Evolutionary conservation across 768 basidiomycete genomes (phyloP).

Genomic region (Tulasnella sp.): DNA sequence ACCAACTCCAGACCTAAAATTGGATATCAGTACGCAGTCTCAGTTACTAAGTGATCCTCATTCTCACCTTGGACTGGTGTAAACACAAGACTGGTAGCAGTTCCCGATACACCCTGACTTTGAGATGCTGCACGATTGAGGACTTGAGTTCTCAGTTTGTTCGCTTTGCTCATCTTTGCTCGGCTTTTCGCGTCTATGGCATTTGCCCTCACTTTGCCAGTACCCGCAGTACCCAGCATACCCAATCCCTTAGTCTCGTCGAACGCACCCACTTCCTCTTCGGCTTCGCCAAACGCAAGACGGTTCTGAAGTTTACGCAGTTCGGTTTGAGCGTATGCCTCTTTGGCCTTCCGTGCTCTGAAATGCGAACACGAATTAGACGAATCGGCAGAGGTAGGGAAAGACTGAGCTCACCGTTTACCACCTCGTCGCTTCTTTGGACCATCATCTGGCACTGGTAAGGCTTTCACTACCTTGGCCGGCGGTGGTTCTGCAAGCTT

Average conservation of each 20-base stretch:
- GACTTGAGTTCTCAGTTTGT: conserved; percentile 78
- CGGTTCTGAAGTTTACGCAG: conserved; percentile 94
- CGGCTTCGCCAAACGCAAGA: conserved; percentile 88
- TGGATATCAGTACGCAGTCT: background rate
- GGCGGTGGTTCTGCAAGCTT: conserved; percentile 88
- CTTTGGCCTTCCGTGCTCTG: conserved; percentile 96
- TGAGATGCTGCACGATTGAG: conserved; percentile 58
- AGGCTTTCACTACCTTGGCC: conserved; percentile 79
- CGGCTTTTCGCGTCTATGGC: conserved; percentile 80
- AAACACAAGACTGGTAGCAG: conserved; percentile 81
- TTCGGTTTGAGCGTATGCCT: conserved; percentile 94
- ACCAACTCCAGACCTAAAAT: conserved; percentile 78
- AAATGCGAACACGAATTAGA: background rate
- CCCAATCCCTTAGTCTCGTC: conserved; percentile 97
- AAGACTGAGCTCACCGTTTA: conserved; percentile 49
- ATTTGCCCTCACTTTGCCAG: conserved; percentile 82
- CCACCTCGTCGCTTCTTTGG: conserved; percentile 93
- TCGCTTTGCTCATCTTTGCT: conserved; percentile 92
- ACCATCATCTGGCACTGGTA: conserved; percentile 90
- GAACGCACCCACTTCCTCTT: conserved; percentile 91
- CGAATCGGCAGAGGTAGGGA: background rate
- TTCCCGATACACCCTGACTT: conserved; percentile 45
- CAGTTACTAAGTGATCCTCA: background rate
- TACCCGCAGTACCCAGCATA: conserved; percentile 71
- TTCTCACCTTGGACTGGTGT: conserved; percentile 81